Evolutionary conservation across 1,284 basidiomycete genomes (phyloP), one percentile per base, ranked within the genome.

Genomic region (Ceratobasidium sp.): DNA sequence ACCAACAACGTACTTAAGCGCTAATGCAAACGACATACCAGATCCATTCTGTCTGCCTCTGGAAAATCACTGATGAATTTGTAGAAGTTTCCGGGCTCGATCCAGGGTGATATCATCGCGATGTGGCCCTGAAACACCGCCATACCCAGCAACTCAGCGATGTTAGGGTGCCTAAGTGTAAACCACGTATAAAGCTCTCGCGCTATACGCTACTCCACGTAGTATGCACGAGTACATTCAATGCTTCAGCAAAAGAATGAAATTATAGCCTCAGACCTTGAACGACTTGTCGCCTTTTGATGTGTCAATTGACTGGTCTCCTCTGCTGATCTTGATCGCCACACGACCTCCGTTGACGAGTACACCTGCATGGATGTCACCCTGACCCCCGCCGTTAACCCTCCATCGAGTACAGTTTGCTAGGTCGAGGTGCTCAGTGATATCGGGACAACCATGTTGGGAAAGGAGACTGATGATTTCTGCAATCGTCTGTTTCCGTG

Each of bases 161-260:
- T 64, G 61, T 76, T 65, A 2, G 23, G 9, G n/a, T 76, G 73
- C 2, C 62, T 40, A n/a, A 52, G 42, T 20, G 46, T 66, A n/a
- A 52, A 44, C 73, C 73, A 76, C 17, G 38, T 42, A 20, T 64
- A 28, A 15, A 76, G 61, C 44, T 66, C 73, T 44, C 73, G 59
- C 13, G 44, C 62, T 13, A 52, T 15, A 1, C 73, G 59, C 73
- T 76, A 38, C 7, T 33, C 26, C 38, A 2, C 4, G 33, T 33
- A 33, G 4, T 33, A 33, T 33, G 26, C 7, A 7, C 9, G 9
- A 56, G 26, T 26, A 1, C 2, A 26, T 26, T n/a, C 1, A 9
- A 2, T 56, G 3, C 9, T 56, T 17, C 20, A 17, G 9, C 20
- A 20, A n/a, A 10, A 56, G 26, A 56, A 2, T n/a, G 2, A 56